A percentile compares a stretch with the other conserved stretches of the same genome.
phyloP scores from a whole-genome alignment of 495 filamentous ascomycete species.

The Neurospora tetrasperma region DNA sequence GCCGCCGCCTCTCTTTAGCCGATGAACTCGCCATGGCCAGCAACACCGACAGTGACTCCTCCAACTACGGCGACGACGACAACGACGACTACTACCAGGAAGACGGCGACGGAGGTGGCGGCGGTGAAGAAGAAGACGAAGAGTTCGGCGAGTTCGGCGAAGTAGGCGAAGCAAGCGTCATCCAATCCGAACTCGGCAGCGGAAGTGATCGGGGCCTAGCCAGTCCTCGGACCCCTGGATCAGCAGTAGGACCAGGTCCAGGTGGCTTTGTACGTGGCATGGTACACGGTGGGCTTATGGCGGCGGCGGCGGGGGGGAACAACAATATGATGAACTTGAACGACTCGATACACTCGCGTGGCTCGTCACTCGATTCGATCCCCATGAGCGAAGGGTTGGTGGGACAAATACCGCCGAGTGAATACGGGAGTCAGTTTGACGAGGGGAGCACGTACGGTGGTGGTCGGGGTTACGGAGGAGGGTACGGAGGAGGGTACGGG shows the following conservation, averaged over 20 bases:
- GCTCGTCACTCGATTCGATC: not conserved
- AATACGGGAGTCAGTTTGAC: not conserved
- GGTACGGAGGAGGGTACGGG: not conserved
- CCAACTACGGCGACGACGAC: constrained; percentile 6
- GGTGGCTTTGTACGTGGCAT: not conserved
- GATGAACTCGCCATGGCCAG: constrained; percentile 13
- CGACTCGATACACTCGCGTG: not conserved
- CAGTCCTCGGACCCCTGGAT: not conserved
- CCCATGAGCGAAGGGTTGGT: not conserved
- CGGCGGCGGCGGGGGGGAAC: not conserved
- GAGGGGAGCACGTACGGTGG: not conserved
- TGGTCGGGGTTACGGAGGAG: not conserved
- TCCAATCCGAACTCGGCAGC: not conserved
- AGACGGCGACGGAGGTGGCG: not conserved
- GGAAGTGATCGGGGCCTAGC: not conserved
- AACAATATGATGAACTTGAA: no score
- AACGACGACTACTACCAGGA: not conserved
- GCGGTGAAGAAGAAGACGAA: not conserved
- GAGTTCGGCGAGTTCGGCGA: not conserved
- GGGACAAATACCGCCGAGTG: not conserved
- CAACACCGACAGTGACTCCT: constrained; percentile 4
- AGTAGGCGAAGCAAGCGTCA: not conserved
- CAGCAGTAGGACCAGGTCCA: not conserved
- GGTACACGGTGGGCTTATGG: not conserved
- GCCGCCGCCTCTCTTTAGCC: constrained; percentile 9